Evolutionary conservation across 148 eudicot genomes (phyloP).

Genomic region (Hydrangea macrophylla): DNA sequence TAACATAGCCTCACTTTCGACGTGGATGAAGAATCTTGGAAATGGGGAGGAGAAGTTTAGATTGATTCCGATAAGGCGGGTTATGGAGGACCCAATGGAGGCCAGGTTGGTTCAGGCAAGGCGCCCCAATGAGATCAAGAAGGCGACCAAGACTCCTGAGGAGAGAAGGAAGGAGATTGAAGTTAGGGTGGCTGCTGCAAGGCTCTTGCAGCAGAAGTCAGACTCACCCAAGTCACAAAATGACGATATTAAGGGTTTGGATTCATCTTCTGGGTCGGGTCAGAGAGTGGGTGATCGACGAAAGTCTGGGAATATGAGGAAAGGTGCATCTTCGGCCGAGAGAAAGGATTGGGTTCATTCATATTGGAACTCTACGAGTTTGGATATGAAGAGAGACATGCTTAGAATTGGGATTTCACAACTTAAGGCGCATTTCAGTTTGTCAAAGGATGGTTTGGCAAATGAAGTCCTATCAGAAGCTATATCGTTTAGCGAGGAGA

Average conservation of each 20-base stretch:
- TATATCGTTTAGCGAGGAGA: constrained; percentile 46
- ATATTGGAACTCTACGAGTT: constrained; percentile 69
- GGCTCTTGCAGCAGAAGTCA: constrained; percentile 82
- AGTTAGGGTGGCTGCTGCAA: constrained; percentile 89
- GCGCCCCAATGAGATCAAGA: constrained; percentile 82
- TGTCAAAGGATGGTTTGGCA: constrained; percentile 46
- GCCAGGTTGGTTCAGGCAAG: constrained; percentile 41
- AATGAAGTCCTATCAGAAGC: constrained; percentile 70
- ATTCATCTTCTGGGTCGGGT: constrained; percentile 27
- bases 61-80: constrained; percentile 58
- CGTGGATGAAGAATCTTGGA: constrained; percentile 81
- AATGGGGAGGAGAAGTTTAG: constrained; percentile 73
- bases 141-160: constrained; percentile 79
- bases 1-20: constrained; percentile 65
- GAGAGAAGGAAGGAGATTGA: constrained; percentile 92
- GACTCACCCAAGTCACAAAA: constrained; percentile 28
- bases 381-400: constrained; percentile 60
- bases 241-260: constrained; percentile 36
- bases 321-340: constrained; percentile 56
- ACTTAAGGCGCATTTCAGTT: constrained; percentile 60
- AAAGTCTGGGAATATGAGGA: constrained; percentile 47
- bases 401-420: constrained; percentile 54
- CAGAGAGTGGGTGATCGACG: constrained; percentile 58
- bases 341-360: constrained; percentile 69
- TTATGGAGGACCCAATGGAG: constrained; percentile 82